These are phyloP conservation scores for Chenopodium berlandieri DNA, from an alignment of 148 eudicot genomes.

Conservation along the genomic window DNA sequence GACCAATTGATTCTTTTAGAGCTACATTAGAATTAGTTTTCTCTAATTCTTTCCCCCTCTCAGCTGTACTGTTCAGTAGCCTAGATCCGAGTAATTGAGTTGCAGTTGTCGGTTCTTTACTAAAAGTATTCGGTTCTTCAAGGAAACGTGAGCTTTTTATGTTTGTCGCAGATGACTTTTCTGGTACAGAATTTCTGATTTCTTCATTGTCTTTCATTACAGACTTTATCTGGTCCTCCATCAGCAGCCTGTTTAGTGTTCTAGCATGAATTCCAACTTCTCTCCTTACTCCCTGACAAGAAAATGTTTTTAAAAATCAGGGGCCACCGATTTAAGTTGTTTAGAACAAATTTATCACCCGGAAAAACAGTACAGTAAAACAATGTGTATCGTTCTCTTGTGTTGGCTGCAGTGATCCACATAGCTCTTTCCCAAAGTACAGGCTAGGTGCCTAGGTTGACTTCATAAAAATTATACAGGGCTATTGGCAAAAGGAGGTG, in stretches of 20 bases:
- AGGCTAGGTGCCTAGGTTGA: too few relatives aligned
- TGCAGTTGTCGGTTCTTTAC: slow-evolving; percentile 16
- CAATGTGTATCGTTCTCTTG: neutral
- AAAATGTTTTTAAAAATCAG: neutral
- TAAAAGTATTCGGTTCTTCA: slow-evolving; percentile 24
- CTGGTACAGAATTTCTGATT: slow-evolving; percentile 11
- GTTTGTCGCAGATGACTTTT: slow-evolving; percentile 23
- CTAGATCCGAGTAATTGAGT: slow-evolving; percentile 31
- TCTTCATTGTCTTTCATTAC: slow-evolving; percentile 21
- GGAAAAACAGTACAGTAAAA: neutral
- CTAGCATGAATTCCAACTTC: slow-evolving; percentile 91
- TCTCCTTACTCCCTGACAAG: slow-evolving; percentile 79
- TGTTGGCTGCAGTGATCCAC: too few relatives aligned
- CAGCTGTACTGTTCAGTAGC: slow-evolving; percentile 14
- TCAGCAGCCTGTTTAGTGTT: slow-evolving; percentile 51
- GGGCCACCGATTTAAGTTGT: neutral
- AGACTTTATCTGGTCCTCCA: slow-evolving; percentile 29
- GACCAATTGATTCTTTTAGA: slow-evolving; percentile 79
- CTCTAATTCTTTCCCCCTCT: slow-evolving; percentile 24
- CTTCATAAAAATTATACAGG: too few relatives aligned
- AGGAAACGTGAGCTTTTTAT: slow-evolving; percentile 22
- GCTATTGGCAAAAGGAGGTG: neutral
- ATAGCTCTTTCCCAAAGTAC: neutral
- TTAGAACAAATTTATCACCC: neutral
- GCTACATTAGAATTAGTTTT: slow-evolving; percentile 7